Evolutionary conservation across 1,284 basidiomycete species (phyloP), one percentile per base, ranked within the genome.

Genomic region (Cystobasidium slooffiae): DNA sequence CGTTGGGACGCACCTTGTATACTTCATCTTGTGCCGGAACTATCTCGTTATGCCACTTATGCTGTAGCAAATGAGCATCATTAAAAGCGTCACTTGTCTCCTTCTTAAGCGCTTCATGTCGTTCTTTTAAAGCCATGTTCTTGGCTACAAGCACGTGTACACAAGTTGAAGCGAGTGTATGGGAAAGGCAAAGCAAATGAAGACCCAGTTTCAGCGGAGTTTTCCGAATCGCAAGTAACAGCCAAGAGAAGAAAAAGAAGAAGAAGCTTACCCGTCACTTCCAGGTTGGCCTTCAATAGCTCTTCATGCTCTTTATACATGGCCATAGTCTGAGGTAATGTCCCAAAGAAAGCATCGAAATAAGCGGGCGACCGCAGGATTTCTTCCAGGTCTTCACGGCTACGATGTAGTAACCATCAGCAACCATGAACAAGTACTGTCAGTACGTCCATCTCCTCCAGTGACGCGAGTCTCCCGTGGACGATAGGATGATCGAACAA

Each of bases 361-460:
- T 94, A 94, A 20, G 85, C 84, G 1, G 89, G 90, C 79, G 95
- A 91, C 20, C 86, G 85, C 24, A 96, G 84, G 20, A 96, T 84
- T 81, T 94, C 92, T 82, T 95, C 91, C n/a, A 97, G 86, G 79
- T 94, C 92, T 77, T 92, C 89, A 72, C 90, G 88, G 77, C 92
- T 93, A 81, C 24, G 31, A 5, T 2, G 24, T 55, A 12, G 22
- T 31, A 16, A 55, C 3, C 3, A 16, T 12, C 53, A 55, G 53
- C n/a, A 44, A 3, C 12, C 12, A 62, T 16, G 51, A 53, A 20
- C 20, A 24, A 53, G 52, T 24, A 53, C 5, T 3, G n/a, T 20
- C 9, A 53, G 9, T 18, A 24, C 12, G 9, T 56, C 9, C 18
- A 37, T 56, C 53, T 20, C 24, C 3, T 56, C 20, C 10, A 56